Base-by-base conservation (phyloP, 768 basidiomycete genomes). In the Lactarius sanguifluus region DNA sequence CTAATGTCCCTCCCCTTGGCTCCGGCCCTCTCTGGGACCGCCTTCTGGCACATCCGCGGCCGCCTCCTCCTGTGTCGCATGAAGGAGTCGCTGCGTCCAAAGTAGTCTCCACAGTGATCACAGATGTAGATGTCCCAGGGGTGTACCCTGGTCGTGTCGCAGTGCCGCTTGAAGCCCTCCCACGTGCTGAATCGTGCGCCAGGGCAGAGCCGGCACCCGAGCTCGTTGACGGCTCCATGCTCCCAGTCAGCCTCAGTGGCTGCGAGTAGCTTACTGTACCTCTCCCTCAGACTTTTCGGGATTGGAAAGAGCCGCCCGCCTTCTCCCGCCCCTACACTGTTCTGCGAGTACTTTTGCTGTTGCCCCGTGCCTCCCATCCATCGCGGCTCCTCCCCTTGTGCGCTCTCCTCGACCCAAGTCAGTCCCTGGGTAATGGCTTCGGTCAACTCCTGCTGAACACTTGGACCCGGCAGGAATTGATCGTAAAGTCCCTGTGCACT, bases 121-220 rank as follows among this genome's bases (percentile, higher is more conserved):
- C 64, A 64, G n/a, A 59, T 40, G 2, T 1, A 5, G 36, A 59
- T 59, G 8, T 34, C 7, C 1, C 1, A 12, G 1, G 64, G 64
- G 47, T 64, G 64, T 12, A 30, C 38, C 47, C 52, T 57, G 15
- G 23, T 8, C 2, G 16, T 54, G n/a, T 45, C 38, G 30, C 50
- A 60, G 13, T 65, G 58, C 0, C 52, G 28, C 40, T 54, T 55
- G 7, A 30, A 59, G 13, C 23, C 30, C 1, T 50, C 25, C 28
- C 36, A 64, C 20, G 5, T 5, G 3, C 40, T 6, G 41, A 60
- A 43, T 3, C 15, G 30, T 1, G 23, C 16, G 13, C 6, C 1
- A 5, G 59, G 64, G 34, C 54, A 56, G 20, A 61, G 20, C 3
- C 54, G 34, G 52, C 59, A 59, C 16, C 54, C 55, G 30, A 59